phyloP scores from a whole-genome alignment of 257 asterid species.

The Solanum dulcamara region DNA sequence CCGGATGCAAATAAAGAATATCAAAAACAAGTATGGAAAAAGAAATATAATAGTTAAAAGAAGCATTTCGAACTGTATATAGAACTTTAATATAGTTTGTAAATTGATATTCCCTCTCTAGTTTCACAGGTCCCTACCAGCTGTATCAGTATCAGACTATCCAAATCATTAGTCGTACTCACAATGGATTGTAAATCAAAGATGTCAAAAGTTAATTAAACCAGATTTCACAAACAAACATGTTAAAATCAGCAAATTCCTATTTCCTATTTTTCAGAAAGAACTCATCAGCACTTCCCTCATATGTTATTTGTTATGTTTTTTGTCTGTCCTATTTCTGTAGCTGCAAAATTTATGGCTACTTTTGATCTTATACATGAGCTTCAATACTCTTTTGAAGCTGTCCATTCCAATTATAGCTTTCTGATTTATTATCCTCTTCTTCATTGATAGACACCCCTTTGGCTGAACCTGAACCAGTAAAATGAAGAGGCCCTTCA shows the following conservation, averaged over 20 bases:
- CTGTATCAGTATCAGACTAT: neutral
- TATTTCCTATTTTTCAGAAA: neutral
- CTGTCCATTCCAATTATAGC: slow-evolving; percentile 16
- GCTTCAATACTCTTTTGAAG: slow-evolving; percentile 6
- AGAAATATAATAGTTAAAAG: neutral
- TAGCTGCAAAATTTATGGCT: slow-evolving; percentile 41
- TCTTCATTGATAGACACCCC: slow-evolving; percentile 26
- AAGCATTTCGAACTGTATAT: neutral
- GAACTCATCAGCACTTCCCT: neutral
- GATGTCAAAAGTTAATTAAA: neutral
- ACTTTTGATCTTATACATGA: neutral
- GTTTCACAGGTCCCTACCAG: neutral
- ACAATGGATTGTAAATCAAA: neutral
- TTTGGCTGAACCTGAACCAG: slow-evolving; percentile 27
- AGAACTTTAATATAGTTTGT: neutral
- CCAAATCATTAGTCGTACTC: neutral
- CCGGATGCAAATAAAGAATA: neutral
- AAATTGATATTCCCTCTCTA: neutral
- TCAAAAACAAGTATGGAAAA: neutral
- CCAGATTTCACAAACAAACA: neutral
- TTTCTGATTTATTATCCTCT: slow-evolving; percentile 39
- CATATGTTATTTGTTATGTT: neutral
- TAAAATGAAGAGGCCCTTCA: slow-evolving; percentile 39
- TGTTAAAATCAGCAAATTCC: neutral
- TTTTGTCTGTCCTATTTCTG: slow-evolving; percentile 3